Base-by-base conservation (phyloP, 2,329 filamentous ascomycete species). In the Aspergillus sp. region DNA sequence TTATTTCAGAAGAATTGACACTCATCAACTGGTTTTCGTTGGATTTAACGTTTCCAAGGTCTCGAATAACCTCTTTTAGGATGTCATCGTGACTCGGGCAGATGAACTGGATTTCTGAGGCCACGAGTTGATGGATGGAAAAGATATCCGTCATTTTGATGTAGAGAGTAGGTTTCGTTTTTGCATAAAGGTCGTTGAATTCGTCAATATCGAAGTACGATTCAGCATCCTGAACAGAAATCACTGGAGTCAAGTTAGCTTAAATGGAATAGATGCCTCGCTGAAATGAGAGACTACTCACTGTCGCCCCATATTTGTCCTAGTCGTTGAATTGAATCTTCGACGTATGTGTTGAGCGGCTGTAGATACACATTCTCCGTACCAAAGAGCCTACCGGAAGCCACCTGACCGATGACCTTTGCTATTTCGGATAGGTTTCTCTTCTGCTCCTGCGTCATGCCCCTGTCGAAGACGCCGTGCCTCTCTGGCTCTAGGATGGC, bases 121-220 rank as follows among this genome's bases (percentile, higher is more conserved):
- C 84, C 43, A 97, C 79, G 19, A 97, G 77, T 51, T 85, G 89
- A 69, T 98, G 94, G 46, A 98, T 91, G 39, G 91, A 88, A 65
- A 98, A 97, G 45, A 98, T 90, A 64, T 98, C 93, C 11, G 87
- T 81, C 81, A 98, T 91, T 72, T 98, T 98, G 74, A 98, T 95
- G 72, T 97, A 98, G n/a, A 98, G 76, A 0, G 91, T 97, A 6
- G 93, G 93, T 68, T 95, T 95, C 51, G 90, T 93, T 65, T 94
- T 90, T 44, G 91, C 88, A 62, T 97, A 97, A 6, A 98, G 78
- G 61, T 98, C 93, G 63, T 96, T 97, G 79, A 93, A 98, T 65
- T 97, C 93, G 62, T 98, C 93, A 63, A 98, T 96, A 66, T 97
- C 90, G 61, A 97, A 98, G 26, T 93, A 93, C 41, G 82, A 78